Base-by-base conservation (phyloP, 768 basidiomycete species). In the Xanthoconium purpureum region DNA sequence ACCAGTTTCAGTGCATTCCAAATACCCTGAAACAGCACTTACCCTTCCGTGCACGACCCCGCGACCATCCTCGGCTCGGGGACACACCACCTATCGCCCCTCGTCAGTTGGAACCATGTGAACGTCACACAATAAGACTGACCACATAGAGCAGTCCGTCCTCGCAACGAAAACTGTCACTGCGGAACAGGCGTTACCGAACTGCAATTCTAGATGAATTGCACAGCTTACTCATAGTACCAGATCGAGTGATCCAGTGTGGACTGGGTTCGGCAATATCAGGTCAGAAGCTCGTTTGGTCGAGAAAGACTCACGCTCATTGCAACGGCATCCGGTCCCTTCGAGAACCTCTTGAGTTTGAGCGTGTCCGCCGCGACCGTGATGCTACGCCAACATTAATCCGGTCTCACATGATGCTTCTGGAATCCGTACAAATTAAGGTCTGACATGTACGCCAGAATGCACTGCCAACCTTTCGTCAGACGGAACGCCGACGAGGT, bases 61-160 rank as follows among this genome's bases (percentile, higher is more conserved):
- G 12, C 90, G 78, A 6, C 90, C 90, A 56, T 81, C 83, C 9
- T 80, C 83, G 17, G 80, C 79, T 32, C 81, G 76, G 3, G 88
- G 86, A 52, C 83, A 85, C 46, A 77, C 74, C 65, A 91, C 82
- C 88, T 89, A 47, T 35, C 32, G 13, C 10, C 39, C 15, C 35
- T 36, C 14, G 46, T 57, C 35, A 43, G 58, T n/a, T n/a, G 52
- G 18, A 43, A 50, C 28, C 14, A 35, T 17, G 30, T 14, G 20
- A 35, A 10, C 6, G 20, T 14, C 9, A 3, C 17, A 36, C 28
- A 47, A 5, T 52, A 40, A 10, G 28, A 71, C 84, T 57, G 61
- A 89, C 90, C 50, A 86, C 85, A 62, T 91, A 88, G 52, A 94
- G 78, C 33, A 93, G 61, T 83, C 91, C 93, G 56, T 92, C 87